A percentile compares a stretch with the other conserved stretches of the same genome.
These are phyloP conservation scores for Globisporangium middletonii DNA, from an alignment of 352 stramenopile genomes.

Conservation along the genomic window DNA sequence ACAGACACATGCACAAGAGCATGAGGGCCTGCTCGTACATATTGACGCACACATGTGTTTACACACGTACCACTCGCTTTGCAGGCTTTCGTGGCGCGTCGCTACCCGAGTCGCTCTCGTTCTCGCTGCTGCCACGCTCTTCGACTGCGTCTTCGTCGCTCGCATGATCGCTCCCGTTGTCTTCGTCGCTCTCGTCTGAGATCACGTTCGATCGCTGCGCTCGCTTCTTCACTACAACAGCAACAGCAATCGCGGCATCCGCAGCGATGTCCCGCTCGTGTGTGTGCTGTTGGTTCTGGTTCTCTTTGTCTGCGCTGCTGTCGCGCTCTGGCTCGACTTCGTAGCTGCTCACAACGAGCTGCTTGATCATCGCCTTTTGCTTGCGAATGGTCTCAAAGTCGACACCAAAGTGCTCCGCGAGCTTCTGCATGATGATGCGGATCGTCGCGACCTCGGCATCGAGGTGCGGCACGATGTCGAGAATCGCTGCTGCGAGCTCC, in stretches of 20 bases:
- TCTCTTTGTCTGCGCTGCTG: constrained; percentile 1
- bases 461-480: constrained; percentile 50
- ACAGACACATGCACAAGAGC: not conserved
- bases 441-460: constrained; percentile 45
- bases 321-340: constrained; percentile 7
- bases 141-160: constrained; percentile 9
- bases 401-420: constrained; percentile 47
- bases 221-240: not conserved
- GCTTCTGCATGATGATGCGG: constrained; percentile 35
- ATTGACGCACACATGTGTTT: no score
- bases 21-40: no score
- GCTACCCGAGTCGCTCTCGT: constrained; percentile 3
- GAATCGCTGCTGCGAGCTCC: constrained; percentile 30
- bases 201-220: constrained; percentile 23
- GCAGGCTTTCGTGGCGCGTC: not conserved
- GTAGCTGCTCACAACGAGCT: constrained; percentile 10
- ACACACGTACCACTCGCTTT: no score
- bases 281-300: not conserved
- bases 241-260: not conserved
- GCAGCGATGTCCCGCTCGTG: not conserved
- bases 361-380: constrained; percentile 9
- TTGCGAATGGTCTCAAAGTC: constrained; percentile 9
- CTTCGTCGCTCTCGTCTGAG: constrained; percentile 22
- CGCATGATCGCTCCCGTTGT: constrained; percentile 11
- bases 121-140: constrained; percentile 13